Evolutionary conservation across 129 eudicot species (phyloP).

Genomic region (Helianthus annuus): DNA sequence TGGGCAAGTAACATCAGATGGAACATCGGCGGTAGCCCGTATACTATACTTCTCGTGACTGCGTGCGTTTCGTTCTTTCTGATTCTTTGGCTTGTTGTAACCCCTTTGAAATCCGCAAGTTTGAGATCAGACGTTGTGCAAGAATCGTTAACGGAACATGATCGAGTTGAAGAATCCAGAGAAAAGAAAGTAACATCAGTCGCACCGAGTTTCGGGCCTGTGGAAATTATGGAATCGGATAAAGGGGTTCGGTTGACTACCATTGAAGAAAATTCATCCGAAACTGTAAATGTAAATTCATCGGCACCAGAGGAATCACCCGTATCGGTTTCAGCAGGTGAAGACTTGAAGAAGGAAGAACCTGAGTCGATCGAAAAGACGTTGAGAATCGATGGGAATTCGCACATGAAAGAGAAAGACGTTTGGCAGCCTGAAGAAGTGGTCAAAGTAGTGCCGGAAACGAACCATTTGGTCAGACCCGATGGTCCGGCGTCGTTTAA

Average conservation of each 20-base stretch:
- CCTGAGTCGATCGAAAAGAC: conserved; percentile 51
- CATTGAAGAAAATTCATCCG: conserved; percentile 53
- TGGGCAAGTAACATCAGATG: conserved; percentile 85
- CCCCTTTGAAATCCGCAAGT: conserved; percentile 76
- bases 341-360: conserved; percentile 33
- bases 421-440: conserved; percentile 57
- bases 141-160: conserved; percentile 35
- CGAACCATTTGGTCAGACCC: conserved; percentile 39
- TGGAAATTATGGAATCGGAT: conserved; percentile 50
- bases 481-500: conserved; percentile 73
- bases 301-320: conserved; percentile 30
- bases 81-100: conserved; percentile 75
- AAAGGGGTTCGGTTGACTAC: conserved; percentile 37
- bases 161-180: conserved; percentile 31
- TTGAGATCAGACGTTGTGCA: conserved; percentile 37
- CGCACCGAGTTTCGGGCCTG: conserved; percentile 38
- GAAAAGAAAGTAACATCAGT: conserved; percentile 37
- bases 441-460: conserved; percentile 46
- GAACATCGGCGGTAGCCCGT: conserved; percentile 52
- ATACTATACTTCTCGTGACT: conserved; percentile 52
- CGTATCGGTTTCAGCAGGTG: conserved; percentile 32
- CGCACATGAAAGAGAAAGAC: conserved; percentile 55
- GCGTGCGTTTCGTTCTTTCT: conserved; percentile 54
- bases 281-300: conserved; percentile 13
- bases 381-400: conserved; percentile 47